Percentiles rank a stretch among this genome's conserved stretches.
Conservation (phyloP, 768 basidiomycete species). For the Pisolithus tinctorius region DNA sequence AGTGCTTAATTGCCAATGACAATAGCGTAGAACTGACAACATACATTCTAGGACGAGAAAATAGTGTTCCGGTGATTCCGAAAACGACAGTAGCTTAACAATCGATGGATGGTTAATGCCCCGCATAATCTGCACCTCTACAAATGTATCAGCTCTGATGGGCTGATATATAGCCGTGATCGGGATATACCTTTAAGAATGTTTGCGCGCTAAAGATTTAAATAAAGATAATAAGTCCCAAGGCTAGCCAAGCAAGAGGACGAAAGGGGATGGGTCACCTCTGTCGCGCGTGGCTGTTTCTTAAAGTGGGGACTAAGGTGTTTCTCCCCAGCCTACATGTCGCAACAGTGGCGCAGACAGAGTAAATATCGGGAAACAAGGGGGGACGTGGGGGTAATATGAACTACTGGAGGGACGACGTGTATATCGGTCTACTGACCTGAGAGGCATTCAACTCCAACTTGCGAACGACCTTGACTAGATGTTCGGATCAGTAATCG, state of each 20-base stretch:
- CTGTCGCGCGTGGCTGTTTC: slow-evolving; percentile 95
- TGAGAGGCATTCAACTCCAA: slow-evolving; percentile 86
- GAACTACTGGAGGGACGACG: slow-evolving; percentile 19
- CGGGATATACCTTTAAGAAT: slow-evolving; percentile 75
- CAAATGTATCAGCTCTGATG: slow-evolving; percentile 1
- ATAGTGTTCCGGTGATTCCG: slow-evolving; percentile 88
- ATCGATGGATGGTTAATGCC: slow-evolving; percentile 88
- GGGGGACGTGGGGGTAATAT: slow-evolving; percentile 19
- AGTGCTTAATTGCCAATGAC: slow-evolving; percentile 5
- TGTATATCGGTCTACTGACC: slow-evolving; percentile 47
- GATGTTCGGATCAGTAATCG: slow-evolving; percentile 10
- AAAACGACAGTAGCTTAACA: slow-evolving; percentile 87
- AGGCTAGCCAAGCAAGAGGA: slow-evolving; percentile 11
- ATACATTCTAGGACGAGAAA: slow-evolving; percentile 88
- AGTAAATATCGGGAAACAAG: slow-evolving; percentile 13
- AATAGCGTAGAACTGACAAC: slow-evolving; percentile 22
- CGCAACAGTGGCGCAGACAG: slow-evolving; percentile 18
- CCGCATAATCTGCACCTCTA: slow-evolving; percentile 99
- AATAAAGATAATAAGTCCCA: slow-evolving; percentile 14
- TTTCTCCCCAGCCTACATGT: slow-evolving; percentile 77
- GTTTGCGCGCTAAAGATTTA: slow-evolving; percentile 75
- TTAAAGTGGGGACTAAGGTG: slow-evolving; percentile 92
- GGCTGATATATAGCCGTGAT: not conserved
- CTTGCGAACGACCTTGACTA: slow-evolving; percentile 93
- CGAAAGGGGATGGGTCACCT: slow-evolving; percentile 51